Base-by-base conservation (phyloP, 805 yeast genomes). In the Candida awuae region DNA sequence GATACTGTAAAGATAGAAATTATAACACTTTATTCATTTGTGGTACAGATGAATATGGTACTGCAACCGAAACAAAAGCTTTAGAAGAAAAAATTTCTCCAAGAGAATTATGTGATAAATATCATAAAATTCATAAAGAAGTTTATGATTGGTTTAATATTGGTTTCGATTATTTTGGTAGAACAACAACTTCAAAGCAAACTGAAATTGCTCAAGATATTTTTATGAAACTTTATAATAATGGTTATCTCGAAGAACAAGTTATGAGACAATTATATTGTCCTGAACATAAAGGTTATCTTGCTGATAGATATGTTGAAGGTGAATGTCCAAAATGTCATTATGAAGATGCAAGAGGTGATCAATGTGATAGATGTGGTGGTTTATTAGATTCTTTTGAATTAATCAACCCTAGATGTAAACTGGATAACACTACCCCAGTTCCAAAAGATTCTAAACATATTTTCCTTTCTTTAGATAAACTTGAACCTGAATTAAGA, bases 41-140 rank as follows among this genome's bases (percentile, higher is more conserved):
- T 64, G 99, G 99, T 66, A 92, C 98, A 28, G 99, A 92, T 60
- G 99, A 92, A 66, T 92, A 92, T 59, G 99, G 99, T 59, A 92
- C 99, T 42, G 99, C 99, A 34, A 92, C 98, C 13, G 99, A 92
- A 63, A 92, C 98, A 21, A 92, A 90, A 65, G 98, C 98, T 9
- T 66, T 92, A 36, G 97, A 90, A 60, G 98, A 92, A 56, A 79
- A 82, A 30, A 82, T 84, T 44, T 73, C 94, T 3, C 98, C 99
- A 35, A 68, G 75, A 52, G 81, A 86, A 58, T 70, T 92, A 52
- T 92, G 97, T 71, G 86, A 82, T 62, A 92, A 90, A 62, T 92
- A 85, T 63, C 82, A 86, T 62, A 70, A 72, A 43, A 71, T 92
- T 49, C 99, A 92, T 61, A 72, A 79, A 45, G 84, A 84, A 33